Base-by-base conservation (phyloP, 805 yeast species). In the Ascoidea asiatica region DNA sequence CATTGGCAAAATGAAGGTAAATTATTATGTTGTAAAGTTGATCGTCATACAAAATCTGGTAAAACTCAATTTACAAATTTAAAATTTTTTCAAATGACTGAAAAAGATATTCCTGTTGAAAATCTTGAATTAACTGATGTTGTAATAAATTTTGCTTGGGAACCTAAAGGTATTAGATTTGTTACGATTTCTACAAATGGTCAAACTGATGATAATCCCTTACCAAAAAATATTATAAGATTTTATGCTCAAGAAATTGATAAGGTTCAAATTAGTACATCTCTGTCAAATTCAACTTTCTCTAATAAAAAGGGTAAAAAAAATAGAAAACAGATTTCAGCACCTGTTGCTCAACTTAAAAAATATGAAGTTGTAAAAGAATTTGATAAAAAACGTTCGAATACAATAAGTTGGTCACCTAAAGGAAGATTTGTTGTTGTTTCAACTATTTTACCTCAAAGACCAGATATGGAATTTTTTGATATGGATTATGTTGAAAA, bases 21-120 rank as follows among this genome's bases (percentile, higher is more conserved):
- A 55, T 81, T 69, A 61, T 67, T 92, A 60, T 86, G 96, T 68
- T 94, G 89, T 59, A 87, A 85, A 69, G 96, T 92, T 54, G 96
- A 89, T 64, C 86, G 97, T 67, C 95, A 88, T 66, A 86, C 97
- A 46, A 92, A 92, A 66, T 82, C 96, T 42, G 85, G 82, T 63
- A 92, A 94, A 75, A 85, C 95, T 19, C 64, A 81, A 44, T 88
- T 87, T 73, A 79, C 96, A 46, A 87, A 87, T 61, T 73, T 92
- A 62, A 97, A 92, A 66, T 81, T 92, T 59, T 86, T 90, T 75
- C 82, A 86, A 57, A 65, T 88, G 47, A 71, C 72, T 48, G 98
- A 90, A 65, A 85, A 78, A 65, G 95, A 84, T 56, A 77, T 90
- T 53, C 97, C 98, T 29, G 95, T 89, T 48, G 97, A 89, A 60